Percentiles rank a stretch among this genome's conserved stretches.
phyloP scores from a whole-genome alignment of 768 basidiomycete genomes.

The Sarcomyxa edulis region DNA sequence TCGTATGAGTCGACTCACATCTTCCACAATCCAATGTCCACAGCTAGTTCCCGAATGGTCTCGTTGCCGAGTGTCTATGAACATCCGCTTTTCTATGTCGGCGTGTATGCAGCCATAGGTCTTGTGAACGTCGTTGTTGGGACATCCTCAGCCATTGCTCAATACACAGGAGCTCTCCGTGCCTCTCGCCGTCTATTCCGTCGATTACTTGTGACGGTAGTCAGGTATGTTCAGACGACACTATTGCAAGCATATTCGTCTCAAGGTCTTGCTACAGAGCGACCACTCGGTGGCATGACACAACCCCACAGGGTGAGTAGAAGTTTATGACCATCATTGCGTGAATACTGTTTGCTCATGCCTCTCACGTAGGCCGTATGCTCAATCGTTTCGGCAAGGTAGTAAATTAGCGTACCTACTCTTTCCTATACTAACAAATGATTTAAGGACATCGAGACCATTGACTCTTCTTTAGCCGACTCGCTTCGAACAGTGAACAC shows the following conservation, averaged over 20 bases:
- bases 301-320: constrained; percentile 65
- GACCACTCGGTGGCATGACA: too few relatives aligned
- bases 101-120: constrained; percentile 60
- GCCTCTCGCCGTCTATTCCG: constrained; percentile 43
- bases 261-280: too few relatives aligned
- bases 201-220: constrained; percentile 60
- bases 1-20: constrained; percentile 18
- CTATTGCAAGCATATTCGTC: too few relatives aligned
- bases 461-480: constrained; percentile 66
- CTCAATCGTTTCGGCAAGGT: constrained; percentile 81
- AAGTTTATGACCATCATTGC: too few relatives aligned
- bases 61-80: constrained; percentile 46
- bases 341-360: too few relatives aligned
- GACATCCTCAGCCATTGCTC: constrained; percentile 42
- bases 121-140: constrained; percentile 40
- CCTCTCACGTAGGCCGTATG: constrained; percentile 63
- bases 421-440: too few relatives aligned
- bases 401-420: too few relatives aligned
- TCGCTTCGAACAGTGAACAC: constrained; percentile 74
- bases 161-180: constrained; percentile 56
- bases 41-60: constrained; percentile 15
- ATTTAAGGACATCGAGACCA: constrained; percentile 69
- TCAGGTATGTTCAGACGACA: too few relatives aligned
- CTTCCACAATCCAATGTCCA: constrained; percentile 18
- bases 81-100: constrained; percentile 69